Percentiles rank a stretch among this genome's conserved stretches.
These are phyloP conservation scores for Candida glaebosa DNA, from an alignment of 805 yeast species.

Conservation along the genomic window DNA sequence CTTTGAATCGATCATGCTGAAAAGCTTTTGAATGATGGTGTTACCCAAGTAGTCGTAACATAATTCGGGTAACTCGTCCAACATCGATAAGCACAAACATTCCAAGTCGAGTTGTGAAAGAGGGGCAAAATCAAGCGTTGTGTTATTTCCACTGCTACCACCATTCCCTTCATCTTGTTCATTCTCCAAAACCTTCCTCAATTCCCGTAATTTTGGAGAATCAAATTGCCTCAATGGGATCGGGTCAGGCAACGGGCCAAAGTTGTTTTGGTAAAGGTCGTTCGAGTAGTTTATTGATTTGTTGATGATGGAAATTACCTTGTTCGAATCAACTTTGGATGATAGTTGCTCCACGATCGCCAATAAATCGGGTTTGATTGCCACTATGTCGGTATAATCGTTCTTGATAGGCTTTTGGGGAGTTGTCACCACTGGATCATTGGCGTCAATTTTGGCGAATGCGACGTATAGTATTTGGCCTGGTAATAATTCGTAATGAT, in stretches of 20 bases:
- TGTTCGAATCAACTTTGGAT: constrained; percentile 26
- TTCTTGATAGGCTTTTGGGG: constrained; percentile 1
- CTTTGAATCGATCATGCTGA: constrained; percentile 62
- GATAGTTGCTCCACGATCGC: constrained; percentile 15
- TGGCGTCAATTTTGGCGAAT: constrained; percentile 63
- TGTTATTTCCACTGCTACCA: not conserved
- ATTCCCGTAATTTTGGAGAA: constrained; percentile 83
- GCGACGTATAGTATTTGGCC: constrained; percentile 76
- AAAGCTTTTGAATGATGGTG: constrained; percentile 90
- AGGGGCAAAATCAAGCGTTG: not conserved
- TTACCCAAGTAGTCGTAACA: constrained; percentile 93
- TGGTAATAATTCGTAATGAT: constrained; percentile 78
- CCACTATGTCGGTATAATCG: constrained; percentile 18
- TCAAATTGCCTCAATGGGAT: constrained; percentile 69
- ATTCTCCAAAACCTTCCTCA: constrained; percentile 57
- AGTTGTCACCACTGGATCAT: constrained; percentile 1
- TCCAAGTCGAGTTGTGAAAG: constrained; percentile 63
- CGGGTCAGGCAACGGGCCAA: constrained; percentile 79
- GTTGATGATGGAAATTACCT: constrained; percentile 45
- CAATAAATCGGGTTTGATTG: constrained; percentile 21
- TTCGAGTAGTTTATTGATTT: constrained; percentile 35
- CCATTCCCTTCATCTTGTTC: constrained; percentile 30
- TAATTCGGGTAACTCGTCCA: constrained; percentile 84
- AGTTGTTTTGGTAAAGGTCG: constrained; percentile 47
- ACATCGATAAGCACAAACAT: constrained; percentile 76